Evolutionary conservation across 441 rosid genomes (phyloP).

Genomic region (Raphanus hybrid): DNA sequence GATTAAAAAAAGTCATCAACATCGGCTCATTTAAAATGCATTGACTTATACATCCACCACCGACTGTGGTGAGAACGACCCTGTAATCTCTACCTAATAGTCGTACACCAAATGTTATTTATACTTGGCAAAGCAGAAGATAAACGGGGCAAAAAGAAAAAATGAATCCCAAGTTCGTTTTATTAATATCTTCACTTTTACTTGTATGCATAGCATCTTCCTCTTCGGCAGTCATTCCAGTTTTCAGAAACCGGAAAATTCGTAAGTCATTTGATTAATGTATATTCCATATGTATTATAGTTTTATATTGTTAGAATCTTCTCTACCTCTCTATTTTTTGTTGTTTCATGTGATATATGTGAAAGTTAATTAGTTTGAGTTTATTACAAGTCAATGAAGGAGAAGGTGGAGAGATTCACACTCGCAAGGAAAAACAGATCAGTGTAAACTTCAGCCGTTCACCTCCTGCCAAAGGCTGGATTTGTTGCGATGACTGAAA

Average conservation of each 20-base stretch:
- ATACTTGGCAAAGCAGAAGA: background rate
- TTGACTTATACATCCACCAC: slow-evolving; percentile 7
- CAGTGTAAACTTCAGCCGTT: slow-evolving; percentile 5
- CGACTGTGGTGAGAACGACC: slow-evolving; percentile 1
- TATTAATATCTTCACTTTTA: slow-evolving; percentile 10
- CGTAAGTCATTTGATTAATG: background rate
- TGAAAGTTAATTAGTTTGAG: background rate
- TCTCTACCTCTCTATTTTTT: background rate
- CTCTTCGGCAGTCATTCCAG: background rate
- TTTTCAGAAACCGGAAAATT: slow-evolving; percentile 15
- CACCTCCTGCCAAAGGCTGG: slow-evolving; percentile 16
- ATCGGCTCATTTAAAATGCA: slow-evolving; percentile 2
- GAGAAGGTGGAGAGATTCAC: background rate
- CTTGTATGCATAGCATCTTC: slow-evolving; percentile 2
- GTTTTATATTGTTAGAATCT: background rate
- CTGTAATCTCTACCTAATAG: slow-evolving; percentile 8
- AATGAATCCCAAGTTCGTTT: background rate
- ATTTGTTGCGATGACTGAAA: slow-evolving; percentile 7
- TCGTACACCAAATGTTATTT: slow-evolving; percentile 1
- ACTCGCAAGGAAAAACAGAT: slow-evolving; percentile 7
- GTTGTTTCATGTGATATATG: background rate
- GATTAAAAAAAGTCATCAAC: background rate
- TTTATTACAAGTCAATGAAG: background rate
- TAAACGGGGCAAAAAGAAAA: background rate
- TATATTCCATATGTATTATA: background rate